Evolutionary conservation across 768 basidiomycete genomes (phyloP).

Genomic region (Suillus lakei): DNA sequence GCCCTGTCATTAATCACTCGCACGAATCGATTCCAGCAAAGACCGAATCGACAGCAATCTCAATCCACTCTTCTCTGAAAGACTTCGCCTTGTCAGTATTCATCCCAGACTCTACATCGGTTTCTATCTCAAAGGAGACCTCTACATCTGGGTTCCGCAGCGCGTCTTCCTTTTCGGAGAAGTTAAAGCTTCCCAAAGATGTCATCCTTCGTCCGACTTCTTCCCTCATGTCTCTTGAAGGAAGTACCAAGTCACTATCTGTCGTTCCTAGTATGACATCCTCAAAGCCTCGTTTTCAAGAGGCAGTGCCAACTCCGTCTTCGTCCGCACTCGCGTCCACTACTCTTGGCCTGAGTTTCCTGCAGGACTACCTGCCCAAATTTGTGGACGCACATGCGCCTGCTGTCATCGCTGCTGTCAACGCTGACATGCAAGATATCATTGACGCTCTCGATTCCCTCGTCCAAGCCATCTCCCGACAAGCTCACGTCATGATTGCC

Average conservation of each 20-base stretch:
- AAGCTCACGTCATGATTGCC: constrained; percentile 35
- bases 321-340: constrained; percentile 22
- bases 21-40: constrained; percentile 34
- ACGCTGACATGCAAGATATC: constrained; percentile 59
- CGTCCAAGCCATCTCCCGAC: constrained; percentile 51
- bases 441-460: constrained; percentile 64
- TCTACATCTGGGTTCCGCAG: constrained; percentile 27
- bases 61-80: constrained; percentile 46
- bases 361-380: constrained; percentile 52
- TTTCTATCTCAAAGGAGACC: constrained; percentile 27
- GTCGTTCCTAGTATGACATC: constrained; percentile 26
- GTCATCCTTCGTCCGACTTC: constrained; percentile 40
- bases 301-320: constrained; percentile 18
- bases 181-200: constrained; percentile 36
- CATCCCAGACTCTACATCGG: constrained; percentile 47
- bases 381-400: constrained; percentile 53
- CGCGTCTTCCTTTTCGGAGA: constrained; percentile 30
- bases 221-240: constrained; percentile 27
- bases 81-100: constrained; percentile 59
- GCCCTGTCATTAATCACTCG: constrained; percentile 45
- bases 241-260: constrained; percentile 34
- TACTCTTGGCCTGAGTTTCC: constrained; percentile 40
- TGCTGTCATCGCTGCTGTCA: constrained; percentile 47
- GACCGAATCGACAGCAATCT: constrained; percentile 31
- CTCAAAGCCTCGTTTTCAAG: constrained; percentile 7